phyloP scores from a whole-genome alignment of 495 filamentous ascomycete genomes.

The Podospora comata region DNA sequence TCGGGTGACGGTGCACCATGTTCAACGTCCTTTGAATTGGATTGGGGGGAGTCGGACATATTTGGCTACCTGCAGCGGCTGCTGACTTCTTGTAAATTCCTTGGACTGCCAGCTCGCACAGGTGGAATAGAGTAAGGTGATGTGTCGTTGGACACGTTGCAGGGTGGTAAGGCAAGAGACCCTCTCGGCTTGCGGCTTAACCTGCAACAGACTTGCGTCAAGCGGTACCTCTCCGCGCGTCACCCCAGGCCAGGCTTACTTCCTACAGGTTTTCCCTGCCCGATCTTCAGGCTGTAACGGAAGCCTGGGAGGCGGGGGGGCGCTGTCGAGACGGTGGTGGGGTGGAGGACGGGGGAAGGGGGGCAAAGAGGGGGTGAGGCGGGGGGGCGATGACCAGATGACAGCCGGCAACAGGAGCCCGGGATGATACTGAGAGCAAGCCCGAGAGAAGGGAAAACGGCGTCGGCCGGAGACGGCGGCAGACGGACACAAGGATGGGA shows the following conservation, averaged over 20 bases:
- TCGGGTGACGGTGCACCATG: conserved; percentile 90
- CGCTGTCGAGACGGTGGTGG: conserved; percentile 22
- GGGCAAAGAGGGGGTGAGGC: conserved; percentile 15
- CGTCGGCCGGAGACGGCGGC: conserved; percentile 6
- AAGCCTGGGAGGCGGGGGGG: conserved; percentile 34
- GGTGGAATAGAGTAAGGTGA: conserved; percentile 45
- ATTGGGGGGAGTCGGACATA: conserved; percentile 95
- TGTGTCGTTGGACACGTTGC: conserved; percentile 57
- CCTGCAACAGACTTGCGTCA: conserved; percentile 46
- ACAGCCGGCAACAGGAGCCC: conserved; percentile 17
- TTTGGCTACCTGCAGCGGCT: conserved; percentile 66
- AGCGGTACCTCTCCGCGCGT: conserved; percentile 38
- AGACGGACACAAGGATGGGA: conserved; percentile 20
- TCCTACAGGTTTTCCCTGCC: conserved; percentile 44
- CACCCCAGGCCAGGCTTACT: conserved; percentile 29
- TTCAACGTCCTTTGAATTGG: conserved; percentile 92
- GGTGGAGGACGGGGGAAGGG: conserved; percentile 11
- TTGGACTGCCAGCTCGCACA: conserved; percentile 55
- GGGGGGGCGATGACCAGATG: conserved; percentile 27
- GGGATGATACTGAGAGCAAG: conserved; percentile 17
- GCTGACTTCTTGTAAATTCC: conserved; percentile 56
- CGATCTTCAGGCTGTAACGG: conserved; percentile 49
- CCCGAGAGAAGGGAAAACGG: conserved; percentile 23
- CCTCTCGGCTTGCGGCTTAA: conserved; percentile 39
- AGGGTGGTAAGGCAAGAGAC: conserved; percentile 50